Base-by-base conservation (phyloP, 805 yeast species). In the Candida palmyrensis region DNA sequence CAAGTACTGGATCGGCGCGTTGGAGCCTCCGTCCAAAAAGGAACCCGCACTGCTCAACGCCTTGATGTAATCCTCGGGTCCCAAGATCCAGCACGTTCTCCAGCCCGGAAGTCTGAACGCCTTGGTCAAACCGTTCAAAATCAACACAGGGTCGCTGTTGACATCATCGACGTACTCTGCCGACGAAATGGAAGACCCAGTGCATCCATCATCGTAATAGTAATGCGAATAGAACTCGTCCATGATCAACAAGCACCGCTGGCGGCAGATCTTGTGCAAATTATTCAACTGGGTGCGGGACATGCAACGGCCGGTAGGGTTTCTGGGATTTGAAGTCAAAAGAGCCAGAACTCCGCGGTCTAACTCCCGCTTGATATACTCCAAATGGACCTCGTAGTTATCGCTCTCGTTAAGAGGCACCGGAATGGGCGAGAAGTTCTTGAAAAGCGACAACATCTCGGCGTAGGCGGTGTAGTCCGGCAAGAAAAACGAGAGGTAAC, bases 401-500 rank as follows among this genome's bases (percentile, higher is more conserved):
- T 75, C 81, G 6, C 68, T 59, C 44, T 75, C 79, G 39, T 66
- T 67, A 41, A 75, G 58, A 1, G 82, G 82, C 6, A 75, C 80
- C 1, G 82, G 82, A 32, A 75, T 73, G 4, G 82, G 80, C 2
- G 77, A 68, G 48, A 75, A 75, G 55, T 75, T 75, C 61, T 75
- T 75, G 57, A 75, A 75, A 30, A 75, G 60, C 10, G 79, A 71
- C 45, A 75, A 57, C 82, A 75, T 75, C 48, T 75, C 82, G 14
- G 82, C 79, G 43, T 75, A 75, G 5, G 82, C 82, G 11, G 82
- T 75, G 44, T 75, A 75, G 48, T 75, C 82, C 4, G 82, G 82
- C 40, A 75, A 57, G 50, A 75, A 75, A 51, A 75, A 75, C 17
- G 78, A 70, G 30, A 75, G 52, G 48, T 75, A 76, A 45, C 79